These are phyloP conservation scores for Pythium biforme DNA, from an alignment of 352 stramenopile species.

Conservation along the genomic window DNA sequence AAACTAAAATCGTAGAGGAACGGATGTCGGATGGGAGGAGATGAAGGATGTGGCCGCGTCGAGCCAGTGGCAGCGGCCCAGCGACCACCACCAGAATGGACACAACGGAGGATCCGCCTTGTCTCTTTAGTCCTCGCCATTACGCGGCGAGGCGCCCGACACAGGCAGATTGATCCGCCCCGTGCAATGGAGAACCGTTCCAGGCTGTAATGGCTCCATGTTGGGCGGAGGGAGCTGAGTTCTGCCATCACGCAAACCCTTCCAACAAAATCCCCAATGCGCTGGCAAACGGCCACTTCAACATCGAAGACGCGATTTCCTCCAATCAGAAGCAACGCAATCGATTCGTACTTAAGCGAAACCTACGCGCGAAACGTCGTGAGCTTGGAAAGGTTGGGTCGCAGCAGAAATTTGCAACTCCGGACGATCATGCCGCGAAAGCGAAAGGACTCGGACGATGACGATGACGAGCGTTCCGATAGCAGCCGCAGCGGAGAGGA, in stretches of 20 bases:
- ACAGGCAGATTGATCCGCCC: neutral
- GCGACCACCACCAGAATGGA: conserved; percentile 5
- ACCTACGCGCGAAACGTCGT: conserved; percentile 5
- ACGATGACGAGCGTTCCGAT: conserved; percentile 26
- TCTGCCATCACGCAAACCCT: conserved; percentile 1
- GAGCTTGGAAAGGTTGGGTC: neutral
- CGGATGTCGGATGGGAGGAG: neutral
- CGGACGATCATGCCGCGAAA: conserved; percentile 9
- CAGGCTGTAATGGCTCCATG: conserved; percentile 22
- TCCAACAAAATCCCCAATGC: neutral
- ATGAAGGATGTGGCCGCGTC: neutral
- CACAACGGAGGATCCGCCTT: neutral
- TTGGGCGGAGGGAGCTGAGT: neutral
- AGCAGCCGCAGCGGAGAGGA: conserved; percentile 20
- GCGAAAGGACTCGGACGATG: conserved; percentile 18
- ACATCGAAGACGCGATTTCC: conserved; percentile 7
- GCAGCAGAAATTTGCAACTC: too few relatives aligned
- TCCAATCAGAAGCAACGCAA: neutral
- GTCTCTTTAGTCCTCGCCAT: neutral
- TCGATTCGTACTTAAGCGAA: conserved; percentile 15
- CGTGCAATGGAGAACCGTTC: neutral
- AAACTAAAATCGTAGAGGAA: neutral
- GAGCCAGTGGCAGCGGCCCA: neutral
- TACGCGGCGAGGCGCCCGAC: neutral
- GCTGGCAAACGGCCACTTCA: conserved; percentile 9